phyloP scores from a whole-genome alignment of 139 green algal species.

The Chlamydomonas sphaeroides region DNA sequence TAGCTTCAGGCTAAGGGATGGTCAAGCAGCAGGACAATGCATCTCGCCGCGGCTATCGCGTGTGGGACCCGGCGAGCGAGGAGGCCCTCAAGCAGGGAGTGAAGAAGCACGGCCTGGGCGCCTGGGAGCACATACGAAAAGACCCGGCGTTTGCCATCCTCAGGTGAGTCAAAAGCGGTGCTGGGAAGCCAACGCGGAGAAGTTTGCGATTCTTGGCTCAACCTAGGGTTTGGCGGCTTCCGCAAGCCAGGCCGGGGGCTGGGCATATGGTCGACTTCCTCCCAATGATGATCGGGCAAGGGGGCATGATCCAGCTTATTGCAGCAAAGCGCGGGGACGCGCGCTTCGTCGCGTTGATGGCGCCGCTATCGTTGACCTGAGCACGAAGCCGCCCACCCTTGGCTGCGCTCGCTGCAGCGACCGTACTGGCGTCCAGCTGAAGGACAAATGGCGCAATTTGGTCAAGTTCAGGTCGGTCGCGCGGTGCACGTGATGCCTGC shows the following conservation, averaged over 20 bases:
- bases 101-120: constrained; percentile 74
- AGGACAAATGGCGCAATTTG: constrained; percentile 84
- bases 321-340: too few relatives aligned
- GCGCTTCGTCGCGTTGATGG: too few relatives aligned
- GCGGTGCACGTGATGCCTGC: constrained; percentile 18
- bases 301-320: too few relatives aligned
- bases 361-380: neutral
- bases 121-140: constrained; percentile 82
- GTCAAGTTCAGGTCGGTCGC: constrained; percentile 69
- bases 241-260: neutral
- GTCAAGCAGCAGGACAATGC: neutral
- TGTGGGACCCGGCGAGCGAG: constrained; percentile 64
- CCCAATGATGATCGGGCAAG: too few relatives aligned
- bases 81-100: constrained; percentile 69
- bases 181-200: too few relatives aligned
- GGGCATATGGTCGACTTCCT: too few relatives aligned
- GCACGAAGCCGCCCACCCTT: neutral
- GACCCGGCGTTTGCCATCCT: constrained; percentile 68
- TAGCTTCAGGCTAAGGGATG: too few relatives aligned
- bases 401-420: constrained; percentile 44
- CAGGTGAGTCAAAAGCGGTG: constrained; percentile 46
- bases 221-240: constrained; percentile 25
- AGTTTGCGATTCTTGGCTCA: neutral
- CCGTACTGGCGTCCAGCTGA: constrained; percentile 76
- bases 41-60: constrained; percentile 51